Base-by-base conservation (phyloP, 768 basidiomycete genomes). In the Suillus decipiens region DNA sequence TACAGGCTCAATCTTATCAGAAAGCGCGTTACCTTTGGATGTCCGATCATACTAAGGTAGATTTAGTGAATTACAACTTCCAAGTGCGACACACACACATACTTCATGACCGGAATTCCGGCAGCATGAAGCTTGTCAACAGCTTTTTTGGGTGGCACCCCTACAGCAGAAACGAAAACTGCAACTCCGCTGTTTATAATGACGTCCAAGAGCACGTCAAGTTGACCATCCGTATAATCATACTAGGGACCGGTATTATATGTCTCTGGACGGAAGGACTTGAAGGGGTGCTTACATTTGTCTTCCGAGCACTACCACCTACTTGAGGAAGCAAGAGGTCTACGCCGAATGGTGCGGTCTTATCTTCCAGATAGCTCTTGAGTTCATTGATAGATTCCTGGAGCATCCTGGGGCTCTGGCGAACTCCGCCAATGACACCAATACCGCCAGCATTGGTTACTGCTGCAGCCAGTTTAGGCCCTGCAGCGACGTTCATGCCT, bases 371-470 rank as follows among this genome's bases (percentile, higher is more conserved):
- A 70, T 86, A 77, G 42, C 79, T 81, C 77, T 93, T 94, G 68
- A 95, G 75, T 69, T 93, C 89, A 28, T 87, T 80, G 55, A 92
- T 90, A 19, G 81, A 82, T 33, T 82, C 79, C 66, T 85, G 81
- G 28, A 93, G 84, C 68, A 90, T 83, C 68, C 86, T 87, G 24
- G 90, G 91, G 59, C 81, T 89, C 70, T 89, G 89, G 42, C 84
- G 82, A 51, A 91, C 74, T 39, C 94, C 95, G 3, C 93, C 95
- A 66, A 96, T 94, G 69, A 95, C 92, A 24, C 95, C 95, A 67
- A 91, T 87, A 6, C 91, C 92, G 68, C 88, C 94, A 24, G 94
- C 86, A 70, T 95, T 95, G n/a, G 92, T 92, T n/a, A 95, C 92
- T 1, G 91, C 86, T 24, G 93, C 94, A 22, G 93, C 93, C 9